phyloP scores from a whole-genome alignment of 2,329 filamentous ascomycete species.

The Ophiosphaerella korrae region DNA sequence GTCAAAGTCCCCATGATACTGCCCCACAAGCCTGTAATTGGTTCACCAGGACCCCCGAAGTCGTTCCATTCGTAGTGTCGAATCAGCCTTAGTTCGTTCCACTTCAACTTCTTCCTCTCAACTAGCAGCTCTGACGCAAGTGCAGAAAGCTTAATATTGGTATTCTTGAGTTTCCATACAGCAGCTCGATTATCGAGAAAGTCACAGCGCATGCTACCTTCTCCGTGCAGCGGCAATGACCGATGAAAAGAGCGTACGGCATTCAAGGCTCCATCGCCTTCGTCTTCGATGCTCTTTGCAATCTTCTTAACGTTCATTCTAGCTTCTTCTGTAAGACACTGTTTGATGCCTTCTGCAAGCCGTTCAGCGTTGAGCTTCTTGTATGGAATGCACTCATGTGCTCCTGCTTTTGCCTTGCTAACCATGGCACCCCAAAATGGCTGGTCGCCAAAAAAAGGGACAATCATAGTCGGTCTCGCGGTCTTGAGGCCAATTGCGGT shows the following conservation, averaged over 20 bases:
- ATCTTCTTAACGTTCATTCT: constrained; percentile 63
- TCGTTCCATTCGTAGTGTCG: constrained; percentile 77
- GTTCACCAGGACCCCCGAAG: constrained; percentile 76
- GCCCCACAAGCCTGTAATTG: constrained; percentile 68
- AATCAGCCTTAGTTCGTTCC: constrained; percentile 67
- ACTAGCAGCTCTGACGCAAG: constrained; percentile 70
- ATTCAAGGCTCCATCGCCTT: constrained; percentile 71
- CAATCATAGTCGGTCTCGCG: constrained; percentile 74
- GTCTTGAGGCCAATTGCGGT: constrained; percentile 75
- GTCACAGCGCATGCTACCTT: constrained; percentile 64
- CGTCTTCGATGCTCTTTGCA: constrained; percentile 64
- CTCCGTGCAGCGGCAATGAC: constrained; percentile 57
- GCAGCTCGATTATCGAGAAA: constrained; percentile 68
- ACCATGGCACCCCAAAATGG: constrained; percentile 79
- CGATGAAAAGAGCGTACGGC: constrained; percentile 71
- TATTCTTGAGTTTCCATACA: constrained; percentile 68
- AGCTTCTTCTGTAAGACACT: constrained; percentile 67
- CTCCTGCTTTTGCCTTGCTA: constrained; percentile 66
- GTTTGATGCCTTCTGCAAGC: constrained; percentile 72
- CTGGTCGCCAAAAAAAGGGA: constrained; percentile 81
- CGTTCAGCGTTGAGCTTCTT: constrained; percentile 68
- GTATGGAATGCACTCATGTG: constrained; percentile 67
- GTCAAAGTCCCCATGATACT: constrained; percentile 65
- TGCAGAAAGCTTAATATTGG: constrained; percentile 64
- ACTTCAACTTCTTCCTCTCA: constrained; percentile 64